phyloP scores from a whole-genome alignment of 2,329 filamentous ascomycete genomes.

The Lachnellula hyalina region DNA sequence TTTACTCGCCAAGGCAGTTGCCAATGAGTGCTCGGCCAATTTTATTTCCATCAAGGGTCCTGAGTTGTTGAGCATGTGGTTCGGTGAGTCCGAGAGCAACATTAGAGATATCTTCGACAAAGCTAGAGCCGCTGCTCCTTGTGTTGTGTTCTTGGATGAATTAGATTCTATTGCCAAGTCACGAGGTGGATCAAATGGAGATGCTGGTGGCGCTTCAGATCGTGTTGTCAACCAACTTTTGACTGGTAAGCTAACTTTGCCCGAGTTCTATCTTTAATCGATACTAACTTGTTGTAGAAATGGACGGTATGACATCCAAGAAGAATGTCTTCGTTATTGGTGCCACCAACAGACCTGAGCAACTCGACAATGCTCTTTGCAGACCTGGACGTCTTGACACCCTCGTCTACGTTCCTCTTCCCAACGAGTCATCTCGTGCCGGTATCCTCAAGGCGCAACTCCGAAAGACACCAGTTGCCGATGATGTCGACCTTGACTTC shows the following conservation, averaged over 20 bases:
- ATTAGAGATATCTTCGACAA: conserved; percentile 99
- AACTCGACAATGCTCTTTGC: conserved; percentile 96
- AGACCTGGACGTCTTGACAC: conserved; percentile 98
- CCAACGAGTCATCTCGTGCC: conserved; percentile 83
- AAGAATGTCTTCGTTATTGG: conserved; percentile 99
- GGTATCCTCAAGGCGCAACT: conserved; percentile 93
- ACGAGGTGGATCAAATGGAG: conserved; percentile 91
- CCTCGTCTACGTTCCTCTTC: conserved; percentile 94
- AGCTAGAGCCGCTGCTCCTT: conserved; percentile 94
- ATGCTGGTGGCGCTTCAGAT: conserved; percentile 96
- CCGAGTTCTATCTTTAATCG: conserved; percentile 4
- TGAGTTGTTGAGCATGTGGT: conserved; percentile 99
- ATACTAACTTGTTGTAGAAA: conserved; percentile 59
- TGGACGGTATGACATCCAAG: conserved; percentile 99
- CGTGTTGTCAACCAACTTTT: conserved; percentile 99
- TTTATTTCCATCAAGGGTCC: conserved; percentile 99
- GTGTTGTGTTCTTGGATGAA: conserved; percentile 98
- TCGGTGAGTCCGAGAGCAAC: conserved; percentile 99
- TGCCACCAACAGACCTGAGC: conserved; percentile 96
- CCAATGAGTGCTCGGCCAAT: conserved; percentile 98
- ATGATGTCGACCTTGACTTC: conserved; percentile 81
- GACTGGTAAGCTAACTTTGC: conserved; percentile 61
- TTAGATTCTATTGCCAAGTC: conserved; percentile 99
- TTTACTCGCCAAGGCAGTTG: conserved; percentile 97
- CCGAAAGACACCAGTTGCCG: conserved; percentile 90